Evolutionary conservation across 176 grass and related monocot genomes (phyloP), one percentile per base, ranked within the genome.

Genomic region (Eragrostis curvula): DNA sequence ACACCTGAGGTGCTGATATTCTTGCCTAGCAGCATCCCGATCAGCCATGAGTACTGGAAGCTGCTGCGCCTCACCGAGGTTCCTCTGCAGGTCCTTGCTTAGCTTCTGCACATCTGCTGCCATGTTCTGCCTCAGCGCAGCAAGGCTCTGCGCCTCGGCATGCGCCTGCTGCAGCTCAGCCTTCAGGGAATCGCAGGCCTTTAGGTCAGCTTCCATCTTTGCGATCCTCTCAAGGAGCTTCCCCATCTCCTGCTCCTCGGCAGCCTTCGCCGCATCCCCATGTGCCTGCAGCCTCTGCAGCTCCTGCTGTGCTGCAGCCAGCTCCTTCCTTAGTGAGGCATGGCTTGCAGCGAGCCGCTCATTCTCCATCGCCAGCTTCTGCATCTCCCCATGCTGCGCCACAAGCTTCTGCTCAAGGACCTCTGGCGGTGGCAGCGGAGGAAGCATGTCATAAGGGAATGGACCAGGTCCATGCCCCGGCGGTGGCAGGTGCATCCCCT

Each of bases 201-300:
- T 94, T 7, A 96, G 83, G 11, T 99, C 93, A 8, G 87, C 87
- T 73, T 99, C 97, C 97, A 96, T 96, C 79, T 96, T 99, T 23
- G 77, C 83, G 15, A 85, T 79, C 79, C 88, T 99, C 12, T 96
- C 91, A 0, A 89, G 85, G 18, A 99, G 68, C 6, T 44, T 84
- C 78, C 87, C 92, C 74, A 89, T 69, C 29, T 96, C 90, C 87
- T 99, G 91, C 63, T 96, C 97, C 79, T 94, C 79, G 6, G 88
- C 77, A 25, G 56, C 75, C 50, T 81, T 90, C 10, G 76, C 81
- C 4, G 83, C 83, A 23, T 89, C 87, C 29, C 84, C 87, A 7
- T 92, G 93, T 12, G 59, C 77, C 77, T 96, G 97, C 57, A 96
- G 39, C 80, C 84, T 85, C 84, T 94, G 93, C 80, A 92, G 49